Percentiles rank a stretch among this genome's conserved stretches.
Evolutionary conservation across 148 eudicot genomes (phyloP).

Genomic region (Vaccinium macrocarpon): DNA sequence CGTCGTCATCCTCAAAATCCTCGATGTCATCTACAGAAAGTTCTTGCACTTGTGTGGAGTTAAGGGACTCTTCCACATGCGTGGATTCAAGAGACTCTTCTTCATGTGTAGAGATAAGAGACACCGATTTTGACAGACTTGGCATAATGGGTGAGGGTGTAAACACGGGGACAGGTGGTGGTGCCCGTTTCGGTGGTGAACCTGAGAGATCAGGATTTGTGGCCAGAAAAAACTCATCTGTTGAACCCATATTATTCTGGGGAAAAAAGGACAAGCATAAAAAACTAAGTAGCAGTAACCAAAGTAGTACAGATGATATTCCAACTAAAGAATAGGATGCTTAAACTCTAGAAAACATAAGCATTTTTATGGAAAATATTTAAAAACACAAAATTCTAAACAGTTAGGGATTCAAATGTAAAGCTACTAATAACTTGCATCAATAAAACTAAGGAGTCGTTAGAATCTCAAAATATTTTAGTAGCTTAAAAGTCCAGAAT

Average conservation of each 20-base stretch:
- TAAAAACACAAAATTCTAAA: background rate
- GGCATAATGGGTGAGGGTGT: conserved; percentile 51
- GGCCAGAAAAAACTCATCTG: conserved; percentile 79
- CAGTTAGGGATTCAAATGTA: conserved; percentile 1
- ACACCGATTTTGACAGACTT: conserved; percentile 55
- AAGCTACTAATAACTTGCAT: background rate
- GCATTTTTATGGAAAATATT: background rate
- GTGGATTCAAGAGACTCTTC: conserved; percentile 30
- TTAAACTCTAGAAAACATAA: background rate
- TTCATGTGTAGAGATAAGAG: conserved; percentile 34
- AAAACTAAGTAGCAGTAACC: conserved; percentile 9
- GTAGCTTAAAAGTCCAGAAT: background rate
- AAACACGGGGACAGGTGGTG: conserved; percentile 61
- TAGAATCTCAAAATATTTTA: background rate
- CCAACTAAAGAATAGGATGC: background rate
- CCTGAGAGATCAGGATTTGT: conserved; percentile 83
- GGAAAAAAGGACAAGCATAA: conserved; percentile 13
- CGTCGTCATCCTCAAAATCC: conserved; percentile 88
- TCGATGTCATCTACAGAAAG: conserved; percentile 92
- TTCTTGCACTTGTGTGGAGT: conserved; percentile 64
- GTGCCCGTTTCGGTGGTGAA: conserved; percentile 84
- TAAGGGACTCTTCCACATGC: conserved; percentile 49
- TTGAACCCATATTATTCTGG: conserved; percentile 75
- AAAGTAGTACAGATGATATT: background rate
- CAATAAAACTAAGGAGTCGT: background rate